Conservation (phyloP, 2,329 filamentous ascomycete species). For the Coniochaeta pulveracea region DNA sequence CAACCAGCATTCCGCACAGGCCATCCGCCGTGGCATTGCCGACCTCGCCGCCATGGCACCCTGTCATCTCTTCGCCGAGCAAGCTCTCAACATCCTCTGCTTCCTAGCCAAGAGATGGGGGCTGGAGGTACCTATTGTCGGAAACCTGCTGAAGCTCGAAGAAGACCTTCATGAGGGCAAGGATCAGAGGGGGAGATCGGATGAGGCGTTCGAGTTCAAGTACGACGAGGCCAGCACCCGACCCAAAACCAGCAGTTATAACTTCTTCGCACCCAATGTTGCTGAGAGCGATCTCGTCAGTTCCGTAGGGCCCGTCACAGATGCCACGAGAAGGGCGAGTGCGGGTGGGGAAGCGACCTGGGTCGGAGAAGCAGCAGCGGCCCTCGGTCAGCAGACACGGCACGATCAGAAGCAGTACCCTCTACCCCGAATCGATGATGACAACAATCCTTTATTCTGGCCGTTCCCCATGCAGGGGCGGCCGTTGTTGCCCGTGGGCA, state of each 20-base stretch:
- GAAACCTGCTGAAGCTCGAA: conserved; percentile 7
- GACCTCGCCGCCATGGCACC: conserved; percentile 50
- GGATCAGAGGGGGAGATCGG: conserved; percentile 2
- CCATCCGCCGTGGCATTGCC: conserved; percentile 41
- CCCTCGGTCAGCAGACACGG: too few species aligned
- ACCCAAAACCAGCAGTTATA: conserved; percentile 39
- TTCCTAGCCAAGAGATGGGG: conserved; percentile 49
- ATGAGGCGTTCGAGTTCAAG: neutral
- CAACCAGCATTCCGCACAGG: conserved; percentile 28
- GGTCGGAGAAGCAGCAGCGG: too few species aligned
- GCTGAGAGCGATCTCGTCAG: too few species aligned
- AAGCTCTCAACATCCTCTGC: conserved; percentile 47
- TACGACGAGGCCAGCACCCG: conserved; percentile 12
- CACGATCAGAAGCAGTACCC: too few species aligned
- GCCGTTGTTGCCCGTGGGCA: conserved; percentile 37
- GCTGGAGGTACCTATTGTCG: conserved; percentile 38
- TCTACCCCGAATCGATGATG: conserved; percentile 22
- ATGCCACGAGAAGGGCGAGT: too few species aligned
- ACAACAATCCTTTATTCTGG: conserved; percentile 47
- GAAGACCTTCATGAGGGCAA: too few species aligned
- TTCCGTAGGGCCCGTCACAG: too few species aligned
- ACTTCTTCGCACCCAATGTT: conserved; percentile 44
- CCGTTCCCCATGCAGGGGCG: conserved; percentile 49
- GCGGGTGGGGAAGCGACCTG: too few species aligned
- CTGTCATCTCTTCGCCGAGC: conserved; percentile 49